Evolutionary conservation across 73 alveolate species (phyloP).

Genomic region (Tetrahymena malaccensis): DNA sequence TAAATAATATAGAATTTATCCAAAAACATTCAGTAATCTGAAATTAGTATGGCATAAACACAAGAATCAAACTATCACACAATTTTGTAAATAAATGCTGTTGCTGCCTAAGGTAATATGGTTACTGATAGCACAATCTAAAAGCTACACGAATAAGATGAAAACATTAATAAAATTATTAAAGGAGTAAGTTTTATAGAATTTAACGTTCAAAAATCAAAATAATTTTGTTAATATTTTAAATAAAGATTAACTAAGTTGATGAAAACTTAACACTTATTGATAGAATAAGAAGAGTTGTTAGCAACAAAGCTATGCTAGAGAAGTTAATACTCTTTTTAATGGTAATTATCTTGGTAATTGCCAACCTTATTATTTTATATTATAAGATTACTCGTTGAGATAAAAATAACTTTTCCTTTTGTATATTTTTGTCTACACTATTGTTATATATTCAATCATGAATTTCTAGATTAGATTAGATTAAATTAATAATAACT

Average conservation of each 20-base stretch:
- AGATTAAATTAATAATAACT: no score
- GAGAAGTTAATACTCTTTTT: background rate
- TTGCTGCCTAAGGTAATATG: background rate
- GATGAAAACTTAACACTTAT: background rate
- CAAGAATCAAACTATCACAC: background rate
- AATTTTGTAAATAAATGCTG: background rate
- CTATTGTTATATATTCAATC: no score
- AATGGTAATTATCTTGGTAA: background rate
- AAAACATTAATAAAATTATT: background rate
- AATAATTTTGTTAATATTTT: background rate
- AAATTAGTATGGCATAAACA: background rate
- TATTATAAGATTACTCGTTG: background rate
- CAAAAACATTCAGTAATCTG: background rate
- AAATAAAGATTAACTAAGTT: background rate
- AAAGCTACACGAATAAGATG: background rate
- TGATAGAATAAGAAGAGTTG: background rate
- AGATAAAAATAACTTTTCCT: background rate
- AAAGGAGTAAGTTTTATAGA: background rate
- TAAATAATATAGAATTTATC: background rate
- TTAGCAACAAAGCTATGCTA: background rate
- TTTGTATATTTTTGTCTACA: no score
- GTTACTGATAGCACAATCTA: background rate
- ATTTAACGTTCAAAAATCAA: background rate
- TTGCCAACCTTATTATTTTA: background rate
- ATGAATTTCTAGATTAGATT: no score